Base-by-base conservation (phyloP, 2,329 filamentous ascomycete genomes). In the Tolypocladium ovalisporum region DNA sequence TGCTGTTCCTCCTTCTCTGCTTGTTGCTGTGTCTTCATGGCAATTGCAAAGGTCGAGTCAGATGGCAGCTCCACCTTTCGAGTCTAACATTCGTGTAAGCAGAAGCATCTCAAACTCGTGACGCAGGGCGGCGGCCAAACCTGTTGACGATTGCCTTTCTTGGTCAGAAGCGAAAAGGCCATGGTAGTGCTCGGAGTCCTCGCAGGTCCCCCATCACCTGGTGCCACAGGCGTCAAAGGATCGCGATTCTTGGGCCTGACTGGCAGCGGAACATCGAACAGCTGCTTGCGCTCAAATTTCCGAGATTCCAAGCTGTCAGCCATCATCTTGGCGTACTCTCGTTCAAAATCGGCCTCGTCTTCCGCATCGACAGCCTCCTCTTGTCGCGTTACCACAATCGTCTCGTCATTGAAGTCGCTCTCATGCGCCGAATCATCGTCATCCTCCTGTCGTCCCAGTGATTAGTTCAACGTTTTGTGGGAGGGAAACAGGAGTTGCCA, bases 281-380 rank as follows among this genome's bases (percentile, higher is more conserved):
- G 81, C 34, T 89, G 85, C 73, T 96, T 97, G 61, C 94, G 89
- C 68, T 99, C 94, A 64, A 96, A 96, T 66, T 96, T 97, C 65
- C 94, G 85, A 5, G 93, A 95, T 64, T 99, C 94, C 66, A 96
- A 77, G 74, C 93, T 97, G 72, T 99, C 94, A 54, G 92, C 84
- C 93, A 99, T 97, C 84, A 99, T 89, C 73, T 96, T 97, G 40
- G 94, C 92, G 71, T 96, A 94, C 73, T 97, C 94, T 65, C 93
- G 89, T 68, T 99, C 95, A 69, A 99, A 99, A 47, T 99, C 94
- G 8, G 93, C 94, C 67, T 99, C 94, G 44, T 88, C 90, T 73
- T 97, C 92, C 0, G 93, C 92, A 63, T 99, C 92, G 57, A 92
- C 81, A 65, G 93, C 84, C 69, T 97, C 90, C 70, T 96, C 89